These are phyloP conservation scores for Cystobasidium slooffiae DNA, from an alignment of 1,284 basidiomycete species.

Conservation along the genomic window DNA sequence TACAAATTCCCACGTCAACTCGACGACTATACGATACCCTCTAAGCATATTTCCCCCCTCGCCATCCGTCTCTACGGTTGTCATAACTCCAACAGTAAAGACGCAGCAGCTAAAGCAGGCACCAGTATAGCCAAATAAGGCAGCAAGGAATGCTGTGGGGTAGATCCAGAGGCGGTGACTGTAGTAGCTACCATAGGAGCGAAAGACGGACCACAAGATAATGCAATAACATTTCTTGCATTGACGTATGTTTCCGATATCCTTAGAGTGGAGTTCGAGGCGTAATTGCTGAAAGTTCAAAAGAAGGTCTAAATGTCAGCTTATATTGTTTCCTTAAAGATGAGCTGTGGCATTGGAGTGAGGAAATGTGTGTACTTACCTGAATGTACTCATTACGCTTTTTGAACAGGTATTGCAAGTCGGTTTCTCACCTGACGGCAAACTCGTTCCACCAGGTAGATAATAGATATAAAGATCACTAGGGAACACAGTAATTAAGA, in stretches of 20 bases:
- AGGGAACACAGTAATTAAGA: not conserved
- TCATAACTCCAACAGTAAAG: too few species aligned
- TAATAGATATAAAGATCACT: constrained; percentile 50
- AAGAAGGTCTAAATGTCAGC: not conserved
- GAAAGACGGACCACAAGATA: constrained; percentile 49
- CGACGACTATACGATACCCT: too few species aligned
- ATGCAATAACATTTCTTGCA: constrained; percentile 43
- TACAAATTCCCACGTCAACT: too few species aligned
- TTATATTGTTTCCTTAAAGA: not conserved
- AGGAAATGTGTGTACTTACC: constrained; percentile 30
- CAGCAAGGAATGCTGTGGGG: not conserved
- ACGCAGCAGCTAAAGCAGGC: too few species aligned
- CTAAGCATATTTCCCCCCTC: too few species aligned
- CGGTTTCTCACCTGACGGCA: constrained; percentile 42
- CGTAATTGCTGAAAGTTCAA: constrained; percentile 46
- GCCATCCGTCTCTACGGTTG: too few species aligned
- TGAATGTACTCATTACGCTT: constrained; percentile 45
- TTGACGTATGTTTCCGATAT: constrained; percentile 50
- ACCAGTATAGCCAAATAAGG: too few species aligned
- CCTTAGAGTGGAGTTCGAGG: constrained; percentile 49
- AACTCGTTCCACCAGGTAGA: constrained; percentile 48
- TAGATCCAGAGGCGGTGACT: constrained; percentile 3
- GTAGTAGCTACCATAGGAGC: constrained; percentile 47
- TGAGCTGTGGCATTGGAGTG: not conserved
- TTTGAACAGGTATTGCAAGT: constrained; percentile 48